These are phyloP conservation scores for Phoenix dactylifera DNA, from an alignment of 176 grass and related monocot genomes.

Conservation along the genomic window DNA sequence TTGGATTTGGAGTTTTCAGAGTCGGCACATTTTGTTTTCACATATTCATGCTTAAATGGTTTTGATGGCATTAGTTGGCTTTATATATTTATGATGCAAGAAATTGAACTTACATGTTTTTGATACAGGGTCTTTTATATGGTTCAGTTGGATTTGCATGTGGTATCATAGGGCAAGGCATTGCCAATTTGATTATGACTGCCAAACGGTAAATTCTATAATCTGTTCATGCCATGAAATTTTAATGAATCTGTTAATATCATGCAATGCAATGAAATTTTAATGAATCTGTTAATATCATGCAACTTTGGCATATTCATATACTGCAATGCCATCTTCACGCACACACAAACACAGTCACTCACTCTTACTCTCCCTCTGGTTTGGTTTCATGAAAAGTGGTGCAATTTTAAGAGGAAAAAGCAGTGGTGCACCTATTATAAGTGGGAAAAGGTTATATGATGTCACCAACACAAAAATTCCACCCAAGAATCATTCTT, in stretches of 20 bases:
- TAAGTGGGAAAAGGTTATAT: no score
- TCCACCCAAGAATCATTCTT: no score
- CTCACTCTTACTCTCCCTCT: no score
- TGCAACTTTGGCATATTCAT: neutral
- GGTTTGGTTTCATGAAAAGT: no score
- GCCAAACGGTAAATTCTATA: constrained; percentile 46
- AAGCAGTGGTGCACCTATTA: no score
- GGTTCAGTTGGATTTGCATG: constrained; percentile 79
- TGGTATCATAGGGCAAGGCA: constrained; percentile 82
- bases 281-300: neutral
- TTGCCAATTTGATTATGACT: constrained; percentile 98
- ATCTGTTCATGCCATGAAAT: neutral
- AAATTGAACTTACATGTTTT: neutral
- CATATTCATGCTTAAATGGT: no score
- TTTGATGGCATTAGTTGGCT: neutral
- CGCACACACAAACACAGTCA: no score
- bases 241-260: neutral
- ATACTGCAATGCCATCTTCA: no score
- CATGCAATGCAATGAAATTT: neutral
- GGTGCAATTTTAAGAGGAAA: no score
- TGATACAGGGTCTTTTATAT: constrained; percentile 69
- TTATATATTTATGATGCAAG: neutral
- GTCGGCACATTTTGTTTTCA: no score
- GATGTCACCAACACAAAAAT: no score
- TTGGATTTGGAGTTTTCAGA: no score